Evolutionary conservation across 495 filamentous ascomycete genomes (phyloP), one percentile per base, ranked within the genome.

Genomic region (Neurospora tetrasperma): DNA sequence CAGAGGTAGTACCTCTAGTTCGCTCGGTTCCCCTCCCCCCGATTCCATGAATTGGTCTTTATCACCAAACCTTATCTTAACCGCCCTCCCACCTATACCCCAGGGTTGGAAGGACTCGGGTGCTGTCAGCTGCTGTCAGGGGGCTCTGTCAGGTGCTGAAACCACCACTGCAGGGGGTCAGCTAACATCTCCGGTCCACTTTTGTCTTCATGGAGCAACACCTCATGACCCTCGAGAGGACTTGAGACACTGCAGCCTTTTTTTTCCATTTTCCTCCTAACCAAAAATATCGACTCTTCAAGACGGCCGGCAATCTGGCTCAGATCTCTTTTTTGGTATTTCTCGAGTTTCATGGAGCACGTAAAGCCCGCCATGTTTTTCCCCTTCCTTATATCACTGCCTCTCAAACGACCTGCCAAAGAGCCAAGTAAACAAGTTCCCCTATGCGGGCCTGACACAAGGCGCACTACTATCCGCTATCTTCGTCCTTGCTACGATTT

Each of bases 401-500:
- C 54, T 62, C 54, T 16, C 3, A 27, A 62, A 62, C 54, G 2
- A 62, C 54, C 5, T 31, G 23, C 54, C 54, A 62, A 62, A 12
- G 27, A 31, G 3, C 23, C 54, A 62, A 62, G 54, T 62, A 62
- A 31, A 62, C 54, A 62, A 3, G 6, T 7, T 5, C 54, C 23
- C 54, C 54, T 76, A 84, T 75, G 86, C 83, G 69, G 88, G 79
- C 43, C 82, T 75, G 71, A 78, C 62, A 14, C 20, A 73, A 4
- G 84, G 84, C 69, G 78, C 74, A 16, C 78, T 80, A 39, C 27
- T 86, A 78, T 87, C 85, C 7, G 82, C 78, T 42, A 87, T 86
- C 2, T 87, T 86, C 23, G 72, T 76, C 0, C 86, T 85, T 71
- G 86, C 82, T 7, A 86, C 83, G 6, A 89, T 78, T 46, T 81